These are phyloP conservation scores for Teratosphaeria gauchensis DNA, from an alignment of 2,329 filamentous ascomycete genomes.

Conservation along the genomic window DNA sequence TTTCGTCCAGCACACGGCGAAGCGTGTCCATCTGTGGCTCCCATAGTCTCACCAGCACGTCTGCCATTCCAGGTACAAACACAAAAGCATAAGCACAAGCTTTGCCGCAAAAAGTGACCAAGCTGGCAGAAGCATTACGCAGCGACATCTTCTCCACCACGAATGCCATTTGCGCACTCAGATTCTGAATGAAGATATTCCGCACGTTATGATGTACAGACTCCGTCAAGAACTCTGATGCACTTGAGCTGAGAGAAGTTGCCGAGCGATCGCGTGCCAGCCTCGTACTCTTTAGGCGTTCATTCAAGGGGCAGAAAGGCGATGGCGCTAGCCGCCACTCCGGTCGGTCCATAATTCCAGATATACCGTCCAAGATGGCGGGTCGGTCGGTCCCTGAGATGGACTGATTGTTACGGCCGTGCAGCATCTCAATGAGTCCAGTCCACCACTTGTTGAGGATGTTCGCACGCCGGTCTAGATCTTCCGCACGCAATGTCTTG, in stretches of 20 bases:
- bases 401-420: constrained; percentile 63
- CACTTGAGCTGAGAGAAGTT: constrained; percentile 49
- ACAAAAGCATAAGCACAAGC: constrained; percentile 89
- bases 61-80: constrained; percentile 78
- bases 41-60: constrained; percentile 77
- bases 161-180: constrained; percentile 73
- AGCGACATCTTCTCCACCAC: constrained; percentile 84
- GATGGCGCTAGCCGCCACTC: constrained; percentile 75
- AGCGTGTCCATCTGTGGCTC: constrained; percentile 58
- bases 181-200: constrained; percentile 74
- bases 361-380: constrained; percentile 65
- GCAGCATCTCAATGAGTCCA: constrained; percentile 69
- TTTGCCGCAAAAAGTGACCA: constrained; percentile 78
- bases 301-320: constrained; percentile 52
- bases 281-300: constrained; percentile 40
- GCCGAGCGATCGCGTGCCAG: constrained; percentile 42
- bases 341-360: constrained; percentile 74
- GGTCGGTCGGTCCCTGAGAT: constrained; percentile 79
- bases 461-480: constrained; percentile 67
- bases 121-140: constrained; percentile 55
- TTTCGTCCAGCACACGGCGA: constrained; percentile 61
- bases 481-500: constrained; percentile 59
- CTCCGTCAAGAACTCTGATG: constrained; percentile 59
- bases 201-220: constrained; percentile 82
- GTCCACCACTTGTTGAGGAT: constrained; percentile 91